Conservation (phyloP, 805 yeast genomes). For the Wickerhamiella siamensis region DNA sequence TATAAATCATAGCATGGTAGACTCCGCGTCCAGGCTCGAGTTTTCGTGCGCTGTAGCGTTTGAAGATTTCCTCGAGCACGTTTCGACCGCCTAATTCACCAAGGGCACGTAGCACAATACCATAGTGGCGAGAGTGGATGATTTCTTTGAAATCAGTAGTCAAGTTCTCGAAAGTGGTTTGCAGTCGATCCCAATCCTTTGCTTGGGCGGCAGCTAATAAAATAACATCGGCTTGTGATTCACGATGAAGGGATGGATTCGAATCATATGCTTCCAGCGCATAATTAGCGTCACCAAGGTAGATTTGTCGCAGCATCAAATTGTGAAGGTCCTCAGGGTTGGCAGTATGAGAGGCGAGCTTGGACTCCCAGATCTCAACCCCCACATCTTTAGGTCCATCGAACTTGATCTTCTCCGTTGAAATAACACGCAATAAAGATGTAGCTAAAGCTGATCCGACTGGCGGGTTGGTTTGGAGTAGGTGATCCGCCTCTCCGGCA, state of each 20-base stretch:
- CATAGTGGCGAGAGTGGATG: slow-evolving; percentile 37
- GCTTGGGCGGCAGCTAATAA: slow-evolving; percentile 33
- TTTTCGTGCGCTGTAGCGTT: slow-evolving; percentile 32
- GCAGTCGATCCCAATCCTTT: slow-evolving; percentile 41
- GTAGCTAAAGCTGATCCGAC: slow-evolving; percentile 1
- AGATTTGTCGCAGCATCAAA: slow-evolving; percentile 14
- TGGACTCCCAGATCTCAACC: slow-evolving; percentile 23
- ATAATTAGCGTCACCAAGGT: slow-evolving; percentile 13
- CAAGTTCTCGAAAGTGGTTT: slow-evolving; percentile 35
- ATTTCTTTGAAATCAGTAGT: slow-evolving; percentile 2
- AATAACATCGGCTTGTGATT: slow-evolving; percentile 35
- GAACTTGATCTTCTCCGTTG: neutral
- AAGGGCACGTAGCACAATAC: slow-evolving; percentile 45
- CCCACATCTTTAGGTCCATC: neutral
- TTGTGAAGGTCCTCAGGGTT: slow-evolving; percentile 18
- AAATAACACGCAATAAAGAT: neutral
- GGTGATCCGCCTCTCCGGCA: neutral
- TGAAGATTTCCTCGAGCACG: slow-evolving; percentile 37
- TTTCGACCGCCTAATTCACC: slow-evolving; percentile 35
- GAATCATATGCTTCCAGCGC: slow-evolving; percentile 27
- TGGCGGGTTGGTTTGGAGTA: neutral
- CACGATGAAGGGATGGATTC: slow-evolving; percentile 31
- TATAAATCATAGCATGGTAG: slow-evolving; percentile 32
- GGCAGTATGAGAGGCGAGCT: slow-evolving; percentile 12
- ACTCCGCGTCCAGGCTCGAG: slow-evolving; percentile 34